Evolutionary conservation across 805 yeast genomes (phyloP).

Genomic region (Ogataea neopini): DNA sequence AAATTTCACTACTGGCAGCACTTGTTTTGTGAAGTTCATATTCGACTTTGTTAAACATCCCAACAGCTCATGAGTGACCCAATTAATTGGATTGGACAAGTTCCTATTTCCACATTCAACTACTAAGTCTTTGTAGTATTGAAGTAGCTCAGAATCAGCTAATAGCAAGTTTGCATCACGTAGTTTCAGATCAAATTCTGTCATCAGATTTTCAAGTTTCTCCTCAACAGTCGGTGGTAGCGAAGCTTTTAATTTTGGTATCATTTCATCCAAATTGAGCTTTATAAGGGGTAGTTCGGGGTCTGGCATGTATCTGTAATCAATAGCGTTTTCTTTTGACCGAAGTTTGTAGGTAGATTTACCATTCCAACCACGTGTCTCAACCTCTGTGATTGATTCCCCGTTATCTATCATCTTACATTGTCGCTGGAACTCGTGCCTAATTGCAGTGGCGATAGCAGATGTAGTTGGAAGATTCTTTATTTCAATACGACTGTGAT

Average conservation of each 20-base stretch:
- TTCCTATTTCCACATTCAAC: slow-evolving; percentile 34
- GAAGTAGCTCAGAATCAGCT: slow-evolving; percentile 47
- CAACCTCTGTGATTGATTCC: slow-evolving; percentile 34
- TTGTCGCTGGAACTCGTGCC: slow-evolving; percentile 75
- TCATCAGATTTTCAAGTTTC: slow-evolving; percentile 45
- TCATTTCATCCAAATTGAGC: slow-evolving; percentile 45
- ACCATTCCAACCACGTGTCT: slow-evolving; percentile 95
- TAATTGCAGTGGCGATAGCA: slow-evolving; percentile 75
- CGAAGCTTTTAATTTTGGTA: slow-evolving; percentile 37
- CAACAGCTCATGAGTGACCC: slow-evolving; percentile 80
- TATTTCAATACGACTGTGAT: slow-evolving; percentile 76
- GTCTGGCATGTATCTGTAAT: slow-evolving; percentile 93
- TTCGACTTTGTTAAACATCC: slow-evolving; percentile 64
- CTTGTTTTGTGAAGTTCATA: slow-evolving; percentile 32
- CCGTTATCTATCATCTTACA: slow-evolving; percentile 44
- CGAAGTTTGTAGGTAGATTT: slow-evolving; percentile 63
- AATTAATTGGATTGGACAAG: slow-evolving; percentile 55
- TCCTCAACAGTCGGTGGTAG: slow-evolving; percentile 68
- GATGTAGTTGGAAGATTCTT: slow-evolving; percentile 86
- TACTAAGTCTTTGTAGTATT: slow-evolving; percentile 53
- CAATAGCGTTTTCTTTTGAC: slow-evolving; percentile 77
- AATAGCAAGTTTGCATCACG: slow-evolving; percentile 77
- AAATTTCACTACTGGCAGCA: slow-evolving; percentile 45
- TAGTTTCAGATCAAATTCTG: slow-evolving; percentile 59
- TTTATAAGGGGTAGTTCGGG: slow-evolving; percentile 73